phyloP scores from a whole-genome alignment of 2,329 filamentous ascomycete genomes.

The Plectosphaerella sp. region DNA sequence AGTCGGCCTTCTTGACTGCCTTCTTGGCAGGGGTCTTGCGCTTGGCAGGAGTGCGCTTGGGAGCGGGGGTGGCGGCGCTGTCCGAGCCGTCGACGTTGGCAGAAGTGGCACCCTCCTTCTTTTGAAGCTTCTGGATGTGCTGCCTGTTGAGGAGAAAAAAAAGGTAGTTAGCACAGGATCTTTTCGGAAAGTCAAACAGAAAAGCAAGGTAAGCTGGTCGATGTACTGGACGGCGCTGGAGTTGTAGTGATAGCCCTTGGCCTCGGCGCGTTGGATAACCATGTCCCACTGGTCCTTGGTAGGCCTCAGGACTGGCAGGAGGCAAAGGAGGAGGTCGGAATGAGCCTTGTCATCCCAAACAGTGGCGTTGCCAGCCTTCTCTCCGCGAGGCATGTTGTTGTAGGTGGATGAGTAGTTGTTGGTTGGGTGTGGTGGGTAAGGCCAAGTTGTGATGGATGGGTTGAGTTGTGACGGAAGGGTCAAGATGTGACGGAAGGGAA shows the following conservation, averaged over 20 bases:
- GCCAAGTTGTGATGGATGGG: not conserved
- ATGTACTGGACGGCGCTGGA: conserved; percentile 35
- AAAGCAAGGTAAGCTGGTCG: not conserved
- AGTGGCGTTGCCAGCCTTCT: conserved; percentile 1
- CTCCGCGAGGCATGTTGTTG: not conserved
- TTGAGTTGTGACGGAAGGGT: too few species aligned
- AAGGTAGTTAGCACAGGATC: conserved; percentile 9
- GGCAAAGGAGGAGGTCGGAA: conserved; percentile 30
- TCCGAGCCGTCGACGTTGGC: conserved; percentile 17
- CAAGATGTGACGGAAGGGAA: too few species aligned
- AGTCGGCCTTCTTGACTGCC: conserved; percentile 2
- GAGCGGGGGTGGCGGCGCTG: conserved; percentile 10
- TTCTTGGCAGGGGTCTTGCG: conserved; percentile 16
- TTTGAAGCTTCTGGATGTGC: conserved; percentile 41
- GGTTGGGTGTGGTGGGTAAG: conserved; percentile 10
- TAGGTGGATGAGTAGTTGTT: not conserved
- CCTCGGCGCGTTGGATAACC: conserved; percentile 24
- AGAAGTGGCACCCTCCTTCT: conserved; percentile 9
- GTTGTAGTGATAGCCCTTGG: conserved; percentile 32
- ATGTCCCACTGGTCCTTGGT: conserved; percentile 23
- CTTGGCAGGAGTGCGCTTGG: conserved; percentile 13
- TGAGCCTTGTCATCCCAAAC: conserved; percentile 30
- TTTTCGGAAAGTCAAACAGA: conserved; percentile 11
- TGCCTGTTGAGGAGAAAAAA: conserved; percentile 26
- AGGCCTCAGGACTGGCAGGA: conserved; percentile 30